Evolutionary conservation across 1,284 basidiomycete genomes (phyloP).

Genomic region (Sparassis latifolia): DNA sequence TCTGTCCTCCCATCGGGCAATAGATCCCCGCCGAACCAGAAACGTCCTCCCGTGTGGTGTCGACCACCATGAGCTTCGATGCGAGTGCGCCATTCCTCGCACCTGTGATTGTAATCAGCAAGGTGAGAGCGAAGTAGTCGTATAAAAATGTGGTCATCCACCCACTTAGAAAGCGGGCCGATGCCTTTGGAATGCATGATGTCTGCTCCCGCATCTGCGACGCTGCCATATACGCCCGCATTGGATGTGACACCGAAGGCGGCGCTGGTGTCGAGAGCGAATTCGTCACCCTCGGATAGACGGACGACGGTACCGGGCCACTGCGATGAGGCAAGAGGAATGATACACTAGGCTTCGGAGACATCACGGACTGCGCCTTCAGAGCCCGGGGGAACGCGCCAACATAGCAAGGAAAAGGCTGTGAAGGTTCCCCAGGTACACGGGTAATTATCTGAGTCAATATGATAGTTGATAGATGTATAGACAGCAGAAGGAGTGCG

Average conservation of each 20-base stretch:
- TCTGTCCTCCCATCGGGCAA: slow-evolving; percentile 1
- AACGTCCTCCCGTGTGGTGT: no score
- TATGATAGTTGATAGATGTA: slow-evolving; percentile 28
- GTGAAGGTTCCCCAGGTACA: slow-evolving; percentile 36
- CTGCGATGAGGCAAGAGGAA: slow-evolving; percentile 13
- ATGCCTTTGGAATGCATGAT: neutral
- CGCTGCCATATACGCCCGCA: neutral
- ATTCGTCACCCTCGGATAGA: neutral
- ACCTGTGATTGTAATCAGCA: no score
- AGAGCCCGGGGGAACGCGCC: slow-evolving; percentile 24
- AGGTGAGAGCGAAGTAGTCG: neutral
- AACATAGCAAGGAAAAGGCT: slow-evolving; percentile 18
- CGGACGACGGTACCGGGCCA: neutral
- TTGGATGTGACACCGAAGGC: neutral
- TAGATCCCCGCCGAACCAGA: no score
- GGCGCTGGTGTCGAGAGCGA: neutral
- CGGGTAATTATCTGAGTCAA: slow-evolving; percentile 26
- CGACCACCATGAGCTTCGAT: no score
- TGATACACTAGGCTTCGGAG: slow-evolving; percentile 22
- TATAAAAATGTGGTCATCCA: neutral
- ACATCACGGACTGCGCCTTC: slow-evolving; percentile 28
- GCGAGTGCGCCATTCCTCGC: no score
- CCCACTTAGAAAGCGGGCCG: neutral
- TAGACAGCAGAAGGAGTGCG: neutral
- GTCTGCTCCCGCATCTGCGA: neutral